Percentiles rank a stretch among this genome's conserved stretches.
phyloP scores from a whole-genome alignment of 139 green algal genomes.

The Raphidocelis subcapitata region DNA sequence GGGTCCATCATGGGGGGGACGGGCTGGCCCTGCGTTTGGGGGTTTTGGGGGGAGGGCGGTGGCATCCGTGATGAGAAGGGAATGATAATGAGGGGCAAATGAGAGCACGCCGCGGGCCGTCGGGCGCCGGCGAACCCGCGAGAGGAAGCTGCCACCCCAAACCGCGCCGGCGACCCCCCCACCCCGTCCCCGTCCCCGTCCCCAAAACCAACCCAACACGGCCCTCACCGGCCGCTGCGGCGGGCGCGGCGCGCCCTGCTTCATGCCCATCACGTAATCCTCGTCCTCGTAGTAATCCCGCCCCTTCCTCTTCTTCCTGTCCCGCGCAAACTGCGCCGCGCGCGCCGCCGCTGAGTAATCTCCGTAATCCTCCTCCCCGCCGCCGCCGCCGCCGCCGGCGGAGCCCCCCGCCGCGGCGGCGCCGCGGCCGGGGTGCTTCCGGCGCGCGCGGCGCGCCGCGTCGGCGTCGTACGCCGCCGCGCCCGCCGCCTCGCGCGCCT shows the following conservation, averaged over 20 bases:
- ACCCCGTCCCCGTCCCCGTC: too few relatives aligned
- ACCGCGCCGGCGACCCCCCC: too few relatives aligned
- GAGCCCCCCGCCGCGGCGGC: too few relatives aligned
- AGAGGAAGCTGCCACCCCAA: too few relatives aligned
- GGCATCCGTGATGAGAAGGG: too few relatives aligned
- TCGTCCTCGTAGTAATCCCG: slow-evolving; percentile 16
- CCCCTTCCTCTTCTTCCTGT: too few relatives aligned
- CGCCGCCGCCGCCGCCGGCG: not conserved
- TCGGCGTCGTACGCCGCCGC: not conserved
- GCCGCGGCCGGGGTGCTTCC: not conserved
- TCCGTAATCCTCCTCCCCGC: not conserved
- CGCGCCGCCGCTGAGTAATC: not conserved
- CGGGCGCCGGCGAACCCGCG: too few relatives aligned
- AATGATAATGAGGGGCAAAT: too few relatives aligned
- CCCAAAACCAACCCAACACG: too few relatives aligned
- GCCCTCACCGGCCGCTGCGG: too few relatives aligned
- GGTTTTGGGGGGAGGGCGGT: too few relatives aligned
- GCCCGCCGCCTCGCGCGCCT: not conserved
- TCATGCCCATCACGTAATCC: slow-evolving; percentile 19
- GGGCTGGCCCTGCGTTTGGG: not conserved
- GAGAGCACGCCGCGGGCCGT: too few relatives aligned
- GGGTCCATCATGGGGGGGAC: not conserved
- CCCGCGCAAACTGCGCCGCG: not conserved
- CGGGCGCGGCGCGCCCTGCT: not conserved
- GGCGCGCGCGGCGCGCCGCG: not conserved